Conservation (phyloP, 306 rosid genomes). For the Fragaria ananassa region DNA sequence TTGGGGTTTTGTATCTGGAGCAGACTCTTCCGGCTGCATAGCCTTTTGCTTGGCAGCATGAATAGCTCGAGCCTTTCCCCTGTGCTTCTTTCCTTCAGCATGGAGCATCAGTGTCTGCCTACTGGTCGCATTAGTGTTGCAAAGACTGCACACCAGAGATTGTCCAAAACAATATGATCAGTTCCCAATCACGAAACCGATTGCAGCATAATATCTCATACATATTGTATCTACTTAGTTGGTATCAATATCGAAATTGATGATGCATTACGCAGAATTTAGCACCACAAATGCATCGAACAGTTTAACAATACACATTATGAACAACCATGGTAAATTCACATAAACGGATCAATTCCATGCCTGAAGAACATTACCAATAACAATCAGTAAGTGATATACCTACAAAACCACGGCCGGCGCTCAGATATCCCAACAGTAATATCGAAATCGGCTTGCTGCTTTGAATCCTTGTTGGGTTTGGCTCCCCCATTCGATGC, state of each 20-base stretch:
- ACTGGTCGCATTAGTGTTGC: slow-evolving; percentile 82
- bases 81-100: slow-evolving; percentile 98
- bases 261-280: too few relatives aligned
- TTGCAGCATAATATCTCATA: background rate
- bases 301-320: background rate
- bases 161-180: slow-evolving; percentile 5
- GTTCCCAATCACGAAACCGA: background rate
- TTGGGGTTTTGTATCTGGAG: slow-evolving; percentile 34
- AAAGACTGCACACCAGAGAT: slow-evolving; percentile 57
- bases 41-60: slow-evolving; percentile 58
- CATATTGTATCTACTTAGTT: background rate
- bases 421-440: slow-evolving; percentile 82
- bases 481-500: slow-evolving; percentile 46
- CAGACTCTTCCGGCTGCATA: slow-evolving; percentile 37
- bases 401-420: slow-evolving; percentile 97
- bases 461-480: slow-evolving; percentile 49
- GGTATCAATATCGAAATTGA: slow-evolving; percentile 6
- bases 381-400: slow-evolving; percentile 4
- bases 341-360: background rate
- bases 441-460: slow-evolving; percentile 63
- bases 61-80: slow-evolving; percentile 72
- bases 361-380: background rate
- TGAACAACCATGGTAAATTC: background rate
- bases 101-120: slow-evolving; percentile 84
- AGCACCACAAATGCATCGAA: background rate